A percentile compares a stretch with the other conserved stretches of the same genome.
Evolutionary conservation across 169 alveolate genomes (phyloP).

Genomic region (Eimeria acervulina): DNA sequence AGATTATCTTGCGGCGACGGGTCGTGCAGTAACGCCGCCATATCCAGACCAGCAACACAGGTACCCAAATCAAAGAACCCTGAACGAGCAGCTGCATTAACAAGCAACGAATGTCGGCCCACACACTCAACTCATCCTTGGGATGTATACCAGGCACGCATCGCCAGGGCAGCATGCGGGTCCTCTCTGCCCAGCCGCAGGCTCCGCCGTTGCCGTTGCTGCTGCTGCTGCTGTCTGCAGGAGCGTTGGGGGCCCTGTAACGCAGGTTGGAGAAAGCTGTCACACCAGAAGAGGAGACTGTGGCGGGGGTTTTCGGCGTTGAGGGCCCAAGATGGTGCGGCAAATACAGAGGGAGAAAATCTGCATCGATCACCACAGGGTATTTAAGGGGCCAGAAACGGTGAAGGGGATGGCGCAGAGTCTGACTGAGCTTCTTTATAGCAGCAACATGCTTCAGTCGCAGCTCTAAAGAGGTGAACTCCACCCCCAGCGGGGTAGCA

Average conservation of each 20-base stretch:
- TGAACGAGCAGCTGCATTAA: slow-evolving; percentile 60
- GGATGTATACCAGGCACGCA: slow-evolving; percentile 25
- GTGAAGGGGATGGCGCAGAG: slow-evolving; percentile 74
- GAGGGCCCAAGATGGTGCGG: not conserved
- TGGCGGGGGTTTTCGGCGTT: not conserved
- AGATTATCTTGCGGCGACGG: slow-evolving; percentile 54
- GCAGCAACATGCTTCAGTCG: slow-evolving; percentile 53
- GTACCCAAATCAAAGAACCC: slow-evolving; percentile 78
- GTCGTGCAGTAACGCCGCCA: slow-evolving; percentile 78
- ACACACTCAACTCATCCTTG: slow-evolving; percentile 30
- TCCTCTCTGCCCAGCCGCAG: not conserved
- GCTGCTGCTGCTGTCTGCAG: slow-evolving; percentile 62
- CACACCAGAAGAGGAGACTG: not conserved
- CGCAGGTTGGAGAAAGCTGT: slow-evolving; percentile 8
- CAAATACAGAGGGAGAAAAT: slow-evolving; percentile 40
- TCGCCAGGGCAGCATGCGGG: slow-evolving; percentile 21
- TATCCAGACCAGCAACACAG: slow-evolving; percentile 59
- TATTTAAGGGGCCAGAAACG: slow-evolving; percentile 64
- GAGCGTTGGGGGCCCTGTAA: slow-evolving; percentile 53
- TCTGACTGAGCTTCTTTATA: slow-evolving; percentile 6
- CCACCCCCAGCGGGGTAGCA: not conserved
- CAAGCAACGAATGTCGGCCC: slow-evolving; percentile 69
- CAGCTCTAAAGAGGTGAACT: not conserved
- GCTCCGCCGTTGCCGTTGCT: not conserved
- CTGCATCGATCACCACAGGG: slow-evolving; percentile 74